Conservation (phyloP, 2,329 filamentous ascomycete species). For the Clonostachys sp. region DNA sequence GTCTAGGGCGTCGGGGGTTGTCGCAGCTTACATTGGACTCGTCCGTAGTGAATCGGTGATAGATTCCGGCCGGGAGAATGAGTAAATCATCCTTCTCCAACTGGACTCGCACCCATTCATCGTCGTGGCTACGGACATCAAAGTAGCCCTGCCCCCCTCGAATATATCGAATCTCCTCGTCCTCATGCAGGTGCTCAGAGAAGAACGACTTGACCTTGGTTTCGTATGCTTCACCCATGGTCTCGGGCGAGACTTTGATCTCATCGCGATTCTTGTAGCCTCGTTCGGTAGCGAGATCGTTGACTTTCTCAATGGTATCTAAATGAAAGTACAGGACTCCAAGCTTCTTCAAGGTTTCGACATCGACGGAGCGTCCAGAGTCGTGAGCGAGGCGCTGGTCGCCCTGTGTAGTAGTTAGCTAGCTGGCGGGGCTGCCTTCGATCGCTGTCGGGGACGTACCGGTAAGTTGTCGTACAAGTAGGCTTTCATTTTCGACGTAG, state of each 20-base stretch:
- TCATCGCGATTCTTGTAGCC: conserved; percentile 94
- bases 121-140: conserved; percentile 77
- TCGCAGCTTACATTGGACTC: conserved; percentile 68
- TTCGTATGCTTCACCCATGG: conserved; percentile 85
- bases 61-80: conserved; percentile 91
- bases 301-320: conserved; percentile 59
- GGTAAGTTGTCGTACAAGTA: conserved; percentile 53
- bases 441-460: conserved; percentile 27
- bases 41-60: conserved; percentile 96
- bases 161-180: conserved; percentile 97
- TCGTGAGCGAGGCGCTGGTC: conserved; percentile 92
- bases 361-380: conserved; percentile 66
- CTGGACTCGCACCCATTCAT: conserved; percentile 84
- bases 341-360: conserved; percentile 63
- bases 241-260: conserved; percentile 80
- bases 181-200: conserved; percentile 92
- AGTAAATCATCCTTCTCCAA: conserved; percentile 87
- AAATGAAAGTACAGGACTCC: conserved; percentile 78
- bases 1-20: background rate
- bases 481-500: conserved; percentile 41
- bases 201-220: conserved; percentile 94
- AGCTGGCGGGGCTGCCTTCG: conserved; percentile 1
- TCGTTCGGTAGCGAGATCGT: conserved; percentile 69
- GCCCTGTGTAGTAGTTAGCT: conserved; percentile 48
- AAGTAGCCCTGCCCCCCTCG: conserved; percentile 86